Evolutionary conservation across 1,284 basidiomycete species (phyloP), one percentile per base, ranked within the genome.

Genomic region (Phlebopus sp.): DNA sequence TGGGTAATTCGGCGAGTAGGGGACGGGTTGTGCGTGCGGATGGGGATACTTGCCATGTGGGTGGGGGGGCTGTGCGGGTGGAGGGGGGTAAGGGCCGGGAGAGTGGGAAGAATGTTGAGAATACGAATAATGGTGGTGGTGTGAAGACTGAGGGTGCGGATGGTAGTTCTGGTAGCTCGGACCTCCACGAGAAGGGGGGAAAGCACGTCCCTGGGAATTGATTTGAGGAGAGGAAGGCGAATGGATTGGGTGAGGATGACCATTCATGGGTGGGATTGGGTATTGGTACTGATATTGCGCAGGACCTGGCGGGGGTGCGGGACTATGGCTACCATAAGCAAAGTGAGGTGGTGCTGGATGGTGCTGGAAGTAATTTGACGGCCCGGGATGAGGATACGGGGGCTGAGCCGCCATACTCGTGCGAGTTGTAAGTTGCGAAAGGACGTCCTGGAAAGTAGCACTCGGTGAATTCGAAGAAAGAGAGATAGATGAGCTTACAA

Each of bases 201-300:
- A 62, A 9, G 55, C 59, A n/a, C 62, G 56, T 1, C 58, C 56
- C 10, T 59, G 58, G 3, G 46, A 40, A 35, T 39, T 31, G 14
- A 46, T 23, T 27, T 50, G 60, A 30, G 60, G 55, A 11, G 63
- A 58, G 17, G 61, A 42, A 1, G 57, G 58, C n/a, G 37, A 27
- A 29, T 46, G 53, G 15, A 52, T 44, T 8, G 47, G 46, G 31
- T 50, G 54, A 31, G 27, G 29, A 21, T 52, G 58, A 21, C 44
- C 47, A n/a, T 53, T 56, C 49, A 60, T 52, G 29, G 60, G 52
- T 10, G 54, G 51, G 46, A 56, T 47, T 37, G 62, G 52, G 53
- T 65, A 67, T 44, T 56, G 61, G 29, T 51, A 61, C 50, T 53
- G 64, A 38, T 64, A 64, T 13, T 51, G 46, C 11, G 40, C 38